Percentiles rank a stretch among this genome's conserved stretches.
phyloP scores from a whole-genome alignment of 2,329 filamentous ascomycete species.

The Alternaria triticimaculans region DNA sequence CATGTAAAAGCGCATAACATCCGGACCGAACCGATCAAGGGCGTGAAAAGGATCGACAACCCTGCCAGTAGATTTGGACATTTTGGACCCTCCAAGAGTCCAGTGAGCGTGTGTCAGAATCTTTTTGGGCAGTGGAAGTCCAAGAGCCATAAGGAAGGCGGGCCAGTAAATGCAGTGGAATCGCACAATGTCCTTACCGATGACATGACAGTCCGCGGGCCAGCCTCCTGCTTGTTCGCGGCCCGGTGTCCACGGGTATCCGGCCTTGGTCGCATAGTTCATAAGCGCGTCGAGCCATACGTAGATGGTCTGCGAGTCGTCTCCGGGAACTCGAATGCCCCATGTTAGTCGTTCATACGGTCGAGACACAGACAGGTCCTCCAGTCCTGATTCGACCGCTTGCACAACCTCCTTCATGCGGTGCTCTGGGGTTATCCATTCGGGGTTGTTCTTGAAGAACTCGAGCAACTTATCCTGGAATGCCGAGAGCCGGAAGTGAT shows the following conservation, averaged over 20 bases:
- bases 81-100: constrained; percentile 90
- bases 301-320: constrained; percentile 88
- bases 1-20: constrained; percentile 89
- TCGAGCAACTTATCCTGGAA: constrained; percentile 79
- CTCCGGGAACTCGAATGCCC: constrained; percentile 88
- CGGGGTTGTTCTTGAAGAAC: constrained; percentile 79
- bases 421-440: constrained; percentile 74
- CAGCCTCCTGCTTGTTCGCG: constrained; percentile 71
- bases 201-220: constrained; percentile 90
- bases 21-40: constrained; percentile 84
- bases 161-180: constrained; percentile 99
- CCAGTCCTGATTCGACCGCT: constrained; percentile 77
- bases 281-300: constrained; percentile 97
- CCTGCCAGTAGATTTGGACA: constrained; percentile 95
- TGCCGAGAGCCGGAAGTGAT: constrained; percentile 89
- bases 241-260: constrained; percentile 80
- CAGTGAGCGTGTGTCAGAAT: constrained; percentile 93
- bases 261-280: constrained; percentile 89
- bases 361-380: constrained; percentile 88
- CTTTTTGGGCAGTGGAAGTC: constrained; percentile 76
- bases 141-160: constrained; percentile 88
- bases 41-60: constrained; percentile 95
- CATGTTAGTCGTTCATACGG: constrained; percentile 79
- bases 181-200: constrained; percentile 93
- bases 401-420: constrained; percentile 80